phyloP scores from a whole-genome alignment of 2,329 filamentous ascomycete genomes.

The Nigrospora oryzae region DNA sequence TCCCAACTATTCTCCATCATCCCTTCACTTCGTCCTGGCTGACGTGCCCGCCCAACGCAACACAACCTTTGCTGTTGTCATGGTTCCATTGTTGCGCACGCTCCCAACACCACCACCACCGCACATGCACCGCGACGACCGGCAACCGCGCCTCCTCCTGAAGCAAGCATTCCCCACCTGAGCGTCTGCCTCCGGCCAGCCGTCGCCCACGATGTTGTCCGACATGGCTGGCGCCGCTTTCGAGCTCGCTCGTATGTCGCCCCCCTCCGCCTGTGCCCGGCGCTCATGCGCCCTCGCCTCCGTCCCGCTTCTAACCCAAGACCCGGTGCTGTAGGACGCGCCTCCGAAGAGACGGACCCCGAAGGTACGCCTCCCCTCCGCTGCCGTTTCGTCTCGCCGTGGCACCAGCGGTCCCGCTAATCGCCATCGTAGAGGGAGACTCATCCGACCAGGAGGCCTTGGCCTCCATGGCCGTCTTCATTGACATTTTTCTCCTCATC shows the following conservation, averaged over 20 bases:
- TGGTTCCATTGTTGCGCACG: slow-evolving; percentile 1
- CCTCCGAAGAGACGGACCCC: slow-evolving; percentile 36
- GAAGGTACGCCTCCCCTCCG: slow-evolving; percentile 26
- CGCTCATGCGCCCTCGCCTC: background rate
- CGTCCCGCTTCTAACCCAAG: background rate
- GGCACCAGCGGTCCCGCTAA: slow-evolving; percentile 9
- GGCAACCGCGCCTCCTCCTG: background rate
- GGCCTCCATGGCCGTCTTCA: slow-evolving; percentile 95
- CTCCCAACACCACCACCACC: background rate
- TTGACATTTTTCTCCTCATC: slow-evolving; percentile 89
- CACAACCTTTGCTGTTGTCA: background rate
- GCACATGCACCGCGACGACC: too few species aligned
- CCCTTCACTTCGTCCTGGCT: too few species aligned
- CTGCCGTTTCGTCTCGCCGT: too few species aligned
- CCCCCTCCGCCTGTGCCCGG: slow-evolving; percentile 2
- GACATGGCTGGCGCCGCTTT: slow-evolving; percentile 24
- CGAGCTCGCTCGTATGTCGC: slow-evolving; percentile 28
- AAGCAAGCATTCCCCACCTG: background rate
- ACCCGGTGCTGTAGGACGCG: slow-evolving; percentile 27
- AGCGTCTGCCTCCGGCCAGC: slow-evolving; percentile 1
- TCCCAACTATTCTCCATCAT: too few species aligned
- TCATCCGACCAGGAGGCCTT: slow-evolving; percentile 88
- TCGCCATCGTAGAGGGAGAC: slow-evolving; percentile 51
- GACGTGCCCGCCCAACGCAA: too few species aligned
- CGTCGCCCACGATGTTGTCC: slow-evolving; percentile 23